Base-by-base conservation (phyloP, 805 yeast species). In the Komagataella kurtzmanii region DNA sequence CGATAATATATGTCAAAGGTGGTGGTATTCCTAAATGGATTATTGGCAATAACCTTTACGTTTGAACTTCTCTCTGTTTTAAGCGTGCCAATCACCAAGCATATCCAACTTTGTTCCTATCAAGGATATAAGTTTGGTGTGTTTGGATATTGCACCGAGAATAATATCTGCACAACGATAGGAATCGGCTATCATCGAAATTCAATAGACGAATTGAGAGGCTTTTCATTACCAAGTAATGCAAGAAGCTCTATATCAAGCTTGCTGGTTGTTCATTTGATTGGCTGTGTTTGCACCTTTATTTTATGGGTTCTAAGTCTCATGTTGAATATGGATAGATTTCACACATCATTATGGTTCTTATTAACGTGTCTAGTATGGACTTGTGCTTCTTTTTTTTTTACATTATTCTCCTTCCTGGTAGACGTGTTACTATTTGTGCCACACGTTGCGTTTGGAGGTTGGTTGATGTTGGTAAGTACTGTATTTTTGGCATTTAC, bases 391-490 rank as follows among this genome's bases (percentile, higher is more conserved):
- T 72, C 88, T 0, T 88, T 89, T 58, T 61, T 90, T 52, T 70
- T 85, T 46, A 70, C 86, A 1, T 66, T 90, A 49, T 70, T 91
- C 50, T 82, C 90, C 6, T 86, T 91, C 56, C 68, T 90, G 54
- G 88, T 88, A 3, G 98, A 91, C 63, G 77, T 90, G 44, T 65
- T 90, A 45, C 65, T 91, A 50, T 91, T 91, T 59, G 75, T 83
- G 1, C 86, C 90, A 2, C 80, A 81, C 60, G 67, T 91, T 51
- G 75, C 79, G 51, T 89, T 88, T 81, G 76, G 83, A 47, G 96
- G 96, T 23, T 91, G 97, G 97, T 68, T 85, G 50, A 76, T 86
- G 54, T 68, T 90, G 23, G 80, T 79, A 0, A 77, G 91, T 1
- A 78, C 93, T 0, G 76, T 84, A 1, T 63, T 83, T 36, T 71